Evolutionary conservation across 352 stramenopile species (phyloP), one percentile per base, ranked within the genome.

Genomic region (Globisporangium parvum): DNA sequence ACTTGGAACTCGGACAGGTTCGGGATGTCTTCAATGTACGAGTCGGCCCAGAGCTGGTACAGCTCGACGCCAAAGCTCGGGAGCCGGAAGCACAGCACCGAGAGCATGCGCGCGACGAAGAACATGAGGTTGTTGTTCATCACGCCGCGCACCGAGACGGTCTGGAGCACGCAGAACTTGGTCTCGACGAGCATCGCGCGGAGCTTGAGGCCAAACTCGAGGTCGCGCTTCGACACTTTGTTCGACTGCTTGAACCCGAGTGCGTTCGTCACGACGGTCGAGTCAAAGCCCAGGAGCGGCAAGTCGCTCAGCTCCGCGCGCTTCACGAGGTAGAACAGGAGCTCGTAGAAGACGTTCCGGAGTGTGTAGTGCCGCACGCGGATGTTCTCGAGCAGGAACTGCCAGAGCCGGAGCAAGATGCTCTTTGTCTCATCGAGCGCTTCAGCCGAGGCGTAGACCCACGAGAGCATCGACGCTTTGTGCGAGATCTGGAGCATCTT

Each of bases 51-150:
- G 39, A 95, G 59, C 53, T 93, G 84, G 46, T 94, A 95, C 42
- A 95, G 51, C 50, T 95, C 85, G 1, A 95, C 83, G 41, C 85
- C 85, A 59, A 93, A 95, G 59, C 82, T 93, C 47, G 83, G 85
- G 11, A 95, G 59, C 5, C 85, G 80, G 51, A 95, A 95, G 51
- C 83, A 94, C 23, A 95, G 59, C 24, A 94, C 84, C 18, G 85
- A 95, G 15, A 95, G 62, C 77, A 95, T 94, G 51, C 85, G 67
- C 12, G 83, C 85, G 26, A 93, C 85, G 31, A 95, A 95, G 62
- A 95, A 95, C 84, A 95, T 93, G 18, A 95, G 63, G 57, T 95
- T 95, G 71, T 94, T 94, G 73, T 93, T 94, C 85, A 95, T 95
- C 24, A 95, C 85, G 41, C 85, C 85, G 46, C 84, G 83, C 4